These are phyloP conservation scores for Fraxinus xanthoxyloides DNA, from an alignment of 305 asterid genomes.

Conservation along the genomic window DNA sequence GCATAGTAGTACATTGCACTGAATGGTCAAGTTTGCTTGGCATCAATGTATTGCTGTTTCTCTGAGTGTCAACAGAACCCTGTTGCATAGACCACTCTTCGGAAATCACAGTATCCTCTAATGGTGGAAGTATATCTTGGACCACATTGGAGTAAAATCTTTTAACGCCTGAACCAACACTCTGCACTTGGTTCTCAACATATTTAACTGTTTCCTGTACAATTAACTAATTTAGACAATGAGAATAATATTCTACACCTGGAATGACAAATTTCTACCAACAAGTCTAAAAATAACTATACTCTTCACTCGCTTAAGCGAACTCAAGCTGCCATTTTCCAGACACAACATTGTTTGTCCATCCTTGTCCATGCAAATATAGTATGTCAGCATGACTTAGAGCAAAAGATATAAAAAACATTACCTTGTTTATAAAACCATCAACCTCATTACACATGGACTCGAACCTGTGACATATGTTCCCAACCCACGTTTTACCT, in stretches of 20 bases:
- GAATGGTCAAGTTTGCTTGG: slow-evolving; percentile 13
- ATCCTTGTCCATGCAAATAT: slow-evolving; percentile 3
- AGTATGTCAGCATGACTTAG: background rate
- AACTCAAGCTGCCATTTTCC: background rate
- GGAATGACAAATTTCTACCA: background rate
- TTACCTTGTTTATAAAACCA: slow-evolving; percentile 38
- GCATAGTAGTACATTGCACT: slow-evolving; percentile 14
- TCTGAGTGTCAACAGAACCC: slow-evolving; percentile 11
- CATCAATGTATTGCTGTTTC: slow-evolving; percentile 11
- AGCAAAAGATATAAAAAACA: background rate
- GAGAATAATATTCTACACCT: background rate
- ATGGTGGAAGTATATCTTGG: slow-evolving; percentile 43
- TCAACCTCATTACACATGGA: slow-evolving; percentile 41
- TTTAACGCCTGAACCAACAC: slow-evolving; percentile 53
- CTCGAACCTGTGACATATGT: slow-evolving; percentile 39
- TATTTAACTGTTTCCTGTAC: slow-evolving; percentile 51
- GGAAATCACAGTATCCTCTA: slow-evolving; percentile 21
- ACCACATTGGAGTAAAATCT: slow-evolving; percentile 50
- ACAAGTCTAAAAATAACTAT: background rate
- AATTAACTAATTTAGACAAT: slow-evolving; percentile 15
- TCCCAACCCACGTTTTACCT: slow-evolving; percentile 35
- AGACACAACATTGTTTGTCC: background rate
- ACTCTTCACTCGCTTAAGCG: background rate
- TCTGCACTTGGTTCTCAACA: slow-evolving; percentile 56
- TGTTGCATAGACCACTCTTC: slow-evolving; percentile 24